A percentile compares a stretch with the other conserved stretches of the same genome.
Conservation (phyloP, 129 eudicot species). For the Chrysanthemum seticuspe region DNA sequence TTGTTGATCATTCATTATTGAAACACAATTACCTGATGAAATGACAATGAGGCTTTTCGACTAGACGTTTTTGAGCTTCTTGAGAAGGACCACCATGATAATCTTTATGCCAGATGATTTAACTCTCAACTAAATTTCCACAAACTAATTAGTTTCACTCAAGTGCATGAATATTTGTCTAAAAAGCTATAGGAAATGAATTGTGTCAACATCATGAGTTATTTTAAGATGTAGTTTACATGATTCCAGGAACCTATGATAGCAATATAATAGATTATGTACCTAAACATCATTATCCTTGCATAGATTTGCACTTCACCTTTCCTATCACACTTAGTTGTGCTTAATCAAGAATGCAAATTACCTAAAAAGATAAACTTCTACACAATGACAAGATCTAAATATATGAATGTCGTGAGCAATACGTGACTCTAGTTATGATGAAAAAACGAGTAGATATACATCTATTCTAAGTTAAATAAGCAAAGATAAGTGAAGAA, state of each 20-base stretch:
- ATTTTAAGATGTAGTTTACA: slow-evolving; percentile 15
- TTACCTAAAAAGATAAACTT: slow-evolving; percentile 16
- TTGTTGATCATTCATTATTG: slow-evolving; percentile 1
- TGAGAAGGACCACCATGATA: slow-evolving; percentile 1
- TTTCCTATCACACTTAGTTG: slow-evolving; percentile 24
- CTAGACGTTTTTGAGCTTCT: slow-evolving; percentile 10
- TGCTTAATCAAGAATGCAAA: slow-evolving; percentile 30
- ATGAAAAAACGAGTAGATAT: slow-evolving; percentile 31
- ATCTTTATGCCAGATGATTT: background rate
- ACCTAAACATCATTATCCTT: slow-evolving; percentile 20
- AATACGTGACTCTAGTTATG: slow-evolving; percentile 27
- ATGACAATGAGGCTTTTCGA: background rate
- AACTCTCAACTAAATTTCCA: background rate
- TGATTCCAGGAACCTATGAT: slow-evolving; percentile 25
- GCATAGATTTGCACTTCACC: slow-evolving; percentile 34
- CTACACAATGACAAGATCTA: slow-evolving; percentile 23
- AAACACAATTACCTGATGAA: background rate
- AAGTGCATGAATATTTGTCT: background rate
- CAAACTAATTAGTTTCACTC: background rate
- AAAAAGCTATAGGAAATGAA: slow-evolving; percentile 9
- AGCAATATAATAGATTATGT: slow-evolving; percentile 1
- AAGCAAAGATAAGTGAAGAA: slow-evolving; percentile 25
- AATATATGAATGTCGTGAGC: slow-evolving; percentile 12
- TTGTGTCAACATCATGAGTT: slow-evolving; percentile 27
- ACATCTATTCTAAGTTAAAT: slow-evolving; percentile 28